Base-by-base conservation (phyloP, 768 basidiomycete genomes). In the Panaeolus cyanescens region DNA sequence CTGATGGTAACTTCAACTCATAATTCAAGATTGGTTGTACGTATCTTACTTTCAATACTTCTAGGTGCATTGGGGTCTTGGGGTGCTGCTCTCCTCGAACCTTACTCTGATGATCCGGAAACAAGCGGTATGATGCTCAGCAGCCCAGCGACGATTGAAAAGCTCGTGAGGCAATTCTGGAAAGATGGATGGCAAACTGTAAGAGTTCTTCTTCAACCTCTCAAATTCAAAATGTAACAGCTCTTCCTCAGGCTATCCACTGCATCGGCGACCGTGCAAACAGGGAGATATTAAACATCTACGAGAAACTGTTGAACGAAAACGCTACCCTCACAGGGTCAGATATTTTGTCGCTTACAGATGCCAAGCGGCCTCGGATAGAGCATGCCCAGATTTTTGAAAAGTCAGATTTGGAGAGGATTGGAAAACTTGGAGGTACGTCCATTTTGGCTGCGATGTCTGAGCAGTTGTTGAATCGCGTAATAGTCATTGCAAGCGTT, bases 381-480 rank as follows among this genome's bases (percentile, higher is more conserved):
- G 96, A 99, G 70, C 96, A 99, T 73, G 91, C 95, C 0, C 96
- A 99, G 72, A 94, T 97, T 53, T 79, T 99, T 76, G 83, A 85
- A 3, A 73, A 70, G 5, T 77, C 82, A 1, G 96, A 98, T 72
- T 67, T 99, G 15, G 71, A 82, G 58, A 81, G 93, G 8, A 80
- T 88, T 20, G 90, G 88, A 32, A 79, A 74, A 55, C 80, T 97
- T 10, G 93, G 93, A 67, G 86, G 95, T 90, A 61, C 34, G 85
- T 71, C 7, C 31, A 32, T 32, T n/a, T 17, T 19, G 54, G 25
- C 7, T 17, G 17, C 57, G 34, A 30, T 30, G 59, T 32, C 22
- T 17, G 19, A 3, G 15, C 22, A 1, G 32, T 34, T 15, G 30
- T 17, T 36, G 17, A 34, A 9, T 61, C 30, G 19, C 54, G 22